Base-by-base conservation (phyloP, 2,329 filamentous ascomycete species). In the Pochonia chlamydosporia region DNA sequence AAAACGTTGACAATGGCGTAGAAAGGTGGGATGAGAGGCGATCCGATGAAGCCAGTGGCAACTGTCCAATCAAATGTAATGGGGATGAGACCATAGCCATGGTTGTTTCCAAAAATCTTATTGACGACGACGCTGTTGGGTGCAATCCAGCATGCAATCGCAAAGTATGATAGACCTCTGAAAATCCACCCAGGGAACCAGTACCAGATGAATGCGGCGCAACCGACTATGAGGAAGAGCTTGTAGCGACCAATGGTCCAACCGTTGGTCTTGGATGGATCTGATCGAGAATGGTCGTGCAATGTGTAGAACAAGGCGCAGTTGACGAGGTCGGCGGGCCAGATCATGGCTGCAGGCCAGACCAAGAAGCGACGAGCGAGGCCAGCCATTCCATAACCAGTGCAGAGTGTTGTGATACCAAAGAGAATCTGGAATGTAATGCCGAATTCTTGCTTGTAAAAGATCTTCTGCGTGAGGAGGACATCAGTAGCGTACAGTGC, bases 241-340 rank as follows among this genome's bases (percentile, higher is more conserved):
- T 72, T 73, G 62, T 83, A 85, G 44, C 81, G 76, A n/a, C 78
- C 75, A 42, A 85, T 73, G 28, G 59, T 71, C 83, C 84, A 87
- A 37, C 83, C 82, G 55, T 71, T 74, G 21, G 72, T 72, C 46
- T 73, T 74, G 40, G 67, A 59, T 1, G 76, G 73, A 53, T 78
- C 69, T 5, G 70, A 70, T 13, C 60, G 62, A 3, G 67, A 65
- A 54, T 72, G 69, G 48, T 73, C 70, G 53, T 73, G 70, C 35
- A 73, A 64, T 33, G 67, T 72, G 51, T 71, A 67, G 56, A 81
- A 72, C 31, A 81, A 63, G 3, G 74, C 73, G 13, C 71, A 73
- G 52, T 75, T 78, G 48, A 78, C 76, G 11, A 80, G 62, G 18
- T 74, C 75, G 42, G 72, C 69, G 1, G 77, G 77, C 76, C 77